Base-by-base conservation (phyloP, 1,284 basidiomycete genomes). In the Peniophora sp. region DNA sequence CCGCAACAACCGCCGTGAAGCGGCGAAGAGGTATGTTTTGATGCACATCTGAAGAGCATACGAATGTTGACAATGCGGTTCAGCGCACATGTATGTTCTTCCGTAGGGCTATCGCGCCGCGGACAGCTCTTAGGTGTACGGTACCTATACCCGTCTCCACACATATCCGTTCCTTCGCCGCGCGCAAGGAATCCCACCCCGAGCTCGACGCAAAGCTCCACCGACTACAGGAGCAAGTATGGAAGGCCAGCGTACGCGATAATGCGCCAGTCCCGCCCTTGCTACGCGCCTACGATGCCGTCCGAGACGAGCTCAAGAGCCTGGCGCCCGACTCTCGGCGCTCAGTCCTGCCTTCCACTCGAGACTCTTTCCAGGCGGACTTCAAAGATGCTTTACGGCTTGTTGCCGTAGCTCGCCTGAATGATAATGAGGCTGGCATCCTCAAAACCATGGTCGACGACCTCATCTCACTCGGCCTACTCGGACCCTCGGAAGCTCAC, bases 371-470 rank as follows among this genome's bases (percentile, higher is more conserved):
- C 15, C 37, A 41, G 18, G 23, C 24, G 12, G 39, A 34, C 22
- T 35, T 36, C 27, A 17, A 17, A 23, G 27, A 36, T 23, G 47
- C 47, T 17, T 8, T 41, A 8, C 6, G 37, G 15, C 37, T 41
- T 5, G n/a, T 41, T 20, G 37, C 37, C 8, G 8, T 41, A 17
- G 6, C 37, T 5, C n/a, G n/a, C n/a, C 8, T 41, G 18, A 15
- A 41, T 41, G n/a, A n/a, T 20, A 5, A 41, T 8, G 15, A 41
- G 8, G n/a, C 18, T 41, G n/a, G 76, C 50, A 70, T 82, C 45
- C 67, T 74, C 43, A 67, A 71, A 39, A 71, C 83, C 22, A 68
- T 83, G 15, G 55, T 58, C 18, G 74, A 78, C 56, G 65, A 79
- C 59, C 64, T 64, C 23, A 59, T 64, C 39, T 58, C 75, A 3